Evolutionary conservation across 2,329 filamentous ascomycete species (phyloP).

Genomic region (Diplodia sapinea): DNA sequence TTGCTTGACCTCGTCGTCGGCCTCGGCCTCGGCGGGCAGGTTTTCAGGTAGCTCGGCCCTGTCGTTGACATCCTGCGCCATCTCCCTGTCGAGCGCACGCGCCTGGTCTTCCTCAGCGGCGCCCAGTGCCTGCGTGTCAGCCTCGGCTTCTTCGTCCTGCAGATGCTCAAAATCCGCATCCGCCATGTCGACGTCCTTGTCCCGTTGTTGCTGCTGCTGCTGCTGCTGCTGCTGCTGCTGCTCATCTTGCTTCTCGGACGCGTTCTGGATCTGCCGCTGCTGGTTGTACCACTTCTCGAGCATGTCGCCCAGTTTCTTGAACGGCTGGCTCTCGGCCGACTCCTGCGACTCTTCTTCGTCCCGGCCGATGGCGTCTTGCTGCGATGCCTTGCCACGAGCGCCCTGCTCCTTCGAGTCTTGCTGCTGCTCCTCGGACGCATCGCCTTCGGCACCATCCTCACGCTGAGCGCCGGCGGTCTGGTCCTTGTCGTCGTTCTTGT

Average conservation of each 20-base stretch:
- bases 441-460: conserved; percentile 70
- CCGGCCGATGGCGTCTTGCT: conserved; percentile 46
- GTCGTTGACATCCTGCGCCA: conserved; percentile 77
- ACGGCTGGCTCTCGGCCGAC: conserved; percentile 67
- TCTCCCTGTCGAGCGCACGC: conserved; percentile 82
- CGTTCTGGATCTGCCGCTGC: conserved; percentile 73
- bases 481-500: conserved; percentile 61
- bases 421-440: conserved; percentile 68
- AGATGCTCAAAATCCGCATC: conserved; percentile 93
- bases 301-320: conserved; percentile 93
- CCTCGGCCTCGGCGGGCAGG: conserved; percentile 37
- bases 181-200: conserved; percentile 71
- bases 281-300: conserved; percentile 92
- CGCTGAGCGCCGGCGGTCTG: conserved; percentile 64
- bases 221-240: conserved; percentile 57
- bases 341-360: conserved; percentile 49
- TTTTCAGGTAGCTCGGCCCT: conserved; percentile 46
- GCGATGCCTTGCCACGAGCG: conserved; percentile 46
- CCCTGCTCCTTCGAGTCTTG: conserved; percentile 69
- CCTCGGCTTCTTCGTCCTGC: conserved; percentile 77
- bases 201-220: conserved; percentile 50
- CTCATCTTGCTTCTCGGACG: conserved; percentile 51
- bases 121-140: conserved; percentile 92
- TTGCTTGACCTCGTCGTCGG: conserved; percentile 35
- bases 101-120: conserved; percentile 87